Base-by-base conservation (phyloP, 768 basidiomycete genomes). In the Scleroderma citrinum region DNA sequence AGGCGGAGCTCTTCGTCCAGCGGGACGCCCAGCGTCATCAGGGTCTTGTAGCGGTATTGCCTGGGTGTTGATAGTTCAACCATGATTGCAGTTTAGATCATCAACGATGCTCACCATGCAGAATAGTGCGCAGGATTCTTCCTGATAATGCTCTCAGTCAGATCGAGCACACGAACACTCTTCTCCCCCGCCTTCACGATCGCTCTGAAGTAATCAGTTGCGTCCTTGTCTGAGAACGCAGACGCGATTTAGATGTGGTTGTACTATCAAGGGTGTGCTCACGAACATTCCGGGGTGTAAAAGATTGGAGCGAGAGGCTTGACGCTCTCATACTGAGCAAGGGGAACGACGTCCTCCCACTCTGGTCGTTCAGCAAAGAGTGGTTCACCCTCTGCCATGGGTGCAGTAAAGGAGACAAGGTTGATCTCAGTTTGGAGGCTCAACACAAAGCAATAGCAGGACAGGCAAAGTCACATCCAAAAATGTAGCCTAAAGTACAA, bases 81-180 rank as follows among this genome's bases (percentile, higher is more conserved):
- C 8, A 20, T 7, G 24, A 3, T 43, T 37, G 44, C n/a, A 41
- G 42, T 39, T 50, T 44, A 38, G 32, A 51, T 26, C 44, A 7
- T 41, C 21, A 20, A 21, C n/a, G n/a, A 17, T 30, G 62, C 83
- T 51, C 63, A 93, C 95, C 96, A 99, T 56, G 94, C 92, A 44
- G 93, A 87, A 62, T 97, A 99, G 63, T 98, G 96, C 1, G 91
- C 92, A 5, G 96, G 94, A 64, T 99, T 99, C 68, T 87, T 72
- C 23, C 85, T 77, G 55, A 99, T 95, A 58, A 98, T 81, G 34
- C 72, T 74, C 67, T 95, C 90, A 0, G 96, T 99, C 26, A 99
- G 75, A 57, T 86, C 78, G 46, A 99, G 78, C 11, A 86, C 92
- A 31, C 95, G 76, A 17, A 75, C 68, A 53, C 84, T 92, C 70